Percentiles rank a stretch among this genome's conserved stretches.
These are phyloP conservation scores for Pterocarpus macrocarpus DNA, from an alignment of 306 rosid genomes.

Conservation along the genomic window DNA sequence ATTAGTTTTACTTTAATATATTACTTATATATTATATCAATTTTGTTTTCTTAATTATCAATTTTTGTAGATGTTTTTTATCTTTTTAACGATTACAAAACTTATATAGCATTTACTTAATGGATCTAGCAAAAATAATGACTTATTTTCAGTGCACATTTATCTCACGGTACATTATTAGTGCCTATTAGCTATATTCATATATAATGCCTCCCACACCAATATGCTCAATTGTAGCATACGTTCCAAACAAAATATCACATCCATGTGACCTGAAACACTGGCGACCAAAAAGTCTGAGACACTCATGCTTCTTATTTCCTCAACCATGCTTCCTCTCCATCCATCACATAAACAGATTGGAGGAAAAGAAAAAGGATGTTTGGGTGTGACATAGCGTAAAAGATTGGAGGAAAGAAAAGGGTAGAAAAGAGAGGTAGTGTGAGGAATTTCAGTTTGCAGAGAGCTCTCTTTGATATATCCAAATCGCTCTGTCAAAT, in stretches of 20 bases:
- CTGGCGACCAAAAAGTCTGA: constrained; percentile 2
- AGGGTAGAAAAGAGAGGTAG: background rate
- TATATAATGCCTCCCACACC: too few relatives aligned
- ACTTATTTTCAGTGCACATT: too few relatives aligned
- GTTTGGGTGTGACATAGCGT: constrained; percentile 51
- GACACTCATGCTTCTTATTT: constrained; percentile 13
- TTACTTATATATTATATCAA: too few relatives aligned
- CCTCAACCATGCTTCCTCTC: constrained; percentile 37
- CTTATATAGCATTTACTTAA: too few relatives aligned
- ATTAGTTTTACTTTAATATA: too few relatives aligned
- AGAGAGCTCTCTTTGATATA: constrained; percentile 49
- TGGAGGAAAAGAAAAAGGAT: constrained; percentile 5
- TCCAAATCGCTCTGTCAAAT: constrained; percentile 78
- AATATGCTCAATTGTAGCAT: background rate
- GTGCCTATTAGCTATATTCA: too few relatives aligned
- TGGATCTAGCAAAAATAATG: too few relatives aligned
- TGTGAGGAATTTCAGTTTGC: constrained; percentile 48
- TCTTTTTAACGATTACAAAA: too few relatives aligned
- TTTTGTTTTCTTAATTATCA: too few relatives aligned
- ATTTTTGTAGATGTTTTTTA: too few relatives aligned
- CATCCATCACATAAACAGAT: background rate
- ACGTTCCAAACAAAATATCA: constrained; percentile 29
- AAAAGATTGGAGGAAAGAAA: background rate
- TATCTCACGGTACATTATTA: too few relatives aligned
- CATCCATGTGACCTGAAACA: constrained; percentile 34